Base-by-base conservation (phyloP, 345 rosid species). In the Punica granatum region DNA sequence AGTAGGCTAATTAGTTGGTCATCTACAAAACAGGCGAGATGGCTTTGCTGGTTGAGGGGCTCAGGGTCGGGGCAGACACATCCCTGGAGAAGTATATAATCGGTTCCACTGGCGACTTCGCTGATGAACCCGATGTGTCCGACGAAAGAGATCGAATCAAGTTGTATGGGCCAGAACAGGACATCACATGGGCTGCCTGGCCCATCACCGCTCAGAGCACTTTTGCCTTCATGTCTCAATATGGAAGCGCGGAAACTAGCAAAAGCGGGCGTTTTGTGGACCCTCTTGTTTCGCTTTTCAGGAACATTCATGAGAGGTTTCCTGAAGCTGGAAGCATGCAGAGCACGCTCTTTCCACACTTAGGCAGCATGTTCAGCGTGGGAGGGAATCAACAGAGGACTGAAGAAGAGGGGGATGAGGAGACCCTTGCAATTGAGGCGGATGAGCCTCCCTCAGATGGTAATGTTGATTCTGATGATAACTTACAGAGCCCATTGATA, bases 41-140 rank as follows among this genome's bases (percentile, higher is more conserved):
- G 98, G 97, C 98, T 74, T 83, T 94, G 77, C 80, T 92, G 78
- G 92, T 88, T 28, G 99, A 94, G 82, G 99, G 99, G 43, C 90
- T 94, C 67, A 89, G 87, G 53, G 79, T 88, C 39, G 99, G 99
- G 42, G 82, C 79, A 73, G 98, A 94, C 35, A 83, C 90, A 46
- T 88, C 96, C 9, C 74, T 89, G 71, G 96, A 94, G 85, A 91
- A 94, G 70, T 94, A 94, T 72, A 81, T 94, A 68, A 89, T 94
- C 51, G 92, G 90, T 51, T 92, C 96, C 1, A 87, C 82, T 28
- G 79, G 72, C 73, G 93, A 84, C 2, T 69, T 72, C 3, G 19
- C 48, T 32, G 87, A 82, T 72, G 96, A 91, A 73, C 82, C 75
- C 0, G 97, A 88, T 70, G 70, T 85, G 49, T 79, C 92, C 60